phyloP scores from a whole-genome alignment of 148 eudicot species.

The Cornus kousa region DNA sequence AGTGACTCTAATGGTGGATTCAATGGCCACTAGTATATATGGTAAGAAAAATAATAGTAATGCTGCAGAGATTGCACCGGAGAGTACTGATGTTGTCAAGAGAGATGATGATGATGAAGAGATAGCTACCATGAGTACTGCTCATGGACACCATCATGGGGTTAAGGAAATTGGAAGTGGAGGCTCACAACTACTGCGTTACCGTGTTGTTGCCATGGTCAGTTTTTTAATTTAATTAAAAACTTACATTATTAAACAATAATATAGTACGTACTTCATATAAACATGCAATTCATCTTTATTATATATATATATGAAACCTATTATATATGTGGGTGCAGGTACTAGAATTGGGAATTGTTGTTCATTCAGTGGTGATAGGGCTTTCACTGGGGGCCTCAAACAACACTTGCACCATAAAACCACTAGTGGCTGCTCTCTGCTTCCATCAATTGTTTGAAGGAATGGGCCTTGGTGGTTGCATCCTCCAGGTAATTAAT shows the following conservation, averaged over 20 bases:
- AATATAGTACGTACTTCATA: no score
- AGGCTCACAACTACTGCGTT: conserved; percentile 16
- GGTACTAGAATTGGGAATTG: conserved; percentile 66
- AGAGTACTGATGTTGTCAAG: background rate
- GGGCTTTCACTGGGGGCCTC: conserved; percentile 82
- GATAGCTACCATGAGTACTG: background rate
- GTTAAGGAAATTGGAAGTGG: background rate
- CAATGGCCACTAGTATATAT: conserved; percentile 31
- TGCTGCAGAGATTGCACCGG: background rate
- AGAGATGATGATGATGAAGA: background rate
- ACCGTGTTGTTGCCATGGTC: conserved; percentile 29
- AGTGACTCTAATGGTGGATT: conserved; percentile 45
- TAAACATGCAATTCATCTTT: background rate
- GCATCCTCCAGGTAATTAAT: conserved; percentile 51
- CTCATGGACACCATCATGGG: conserved; percentile 18
- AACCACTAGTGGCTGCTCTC: conserved; percentile 70
- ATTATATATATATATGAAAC: no score
- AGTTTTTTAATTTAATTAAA: background rate
- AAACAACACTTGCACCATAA: conserved; percentile 67
- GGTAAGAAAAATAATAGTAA: conserved; percentile 14
- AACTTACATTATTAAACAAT: no score
- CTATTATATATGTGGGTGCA: background rate
- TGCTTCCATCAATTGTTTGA: conserved; percentile 85
- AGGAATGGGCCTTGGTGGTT: conserved; percentile 91
- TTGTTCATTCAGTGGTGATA: conserved; percentile 82